Evolutionary conservation across 345 rosid species (phyloP).

Genomic region (Geranium rotundifolium): DNA sequence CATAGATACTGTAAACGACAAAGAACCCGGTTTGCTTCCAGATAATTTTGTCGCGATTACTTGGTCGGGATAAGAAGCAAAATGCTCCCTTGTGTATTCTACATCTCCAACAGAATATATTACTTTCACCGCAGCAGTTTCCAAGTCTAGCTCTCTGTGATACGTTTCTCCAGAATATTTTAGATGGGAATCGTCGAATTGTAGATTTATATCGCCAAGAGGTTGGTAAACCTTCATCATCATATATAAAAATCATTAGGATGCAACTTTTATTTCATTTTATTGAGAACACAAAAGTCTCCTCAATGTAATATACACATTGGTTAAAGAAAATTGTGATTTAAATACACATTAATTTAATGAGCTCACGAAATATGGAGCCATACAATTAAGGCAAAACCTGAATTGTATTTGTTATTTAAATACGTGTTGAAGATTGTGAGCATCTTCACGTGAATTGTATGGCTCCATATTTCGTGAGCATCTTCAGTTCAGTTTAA

Average conservation of each 20-base stretch:
- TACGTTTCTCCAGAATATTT: slow-evolving; percentile 53
- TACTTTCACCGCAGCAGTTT: slow-evolving; percentile 61
- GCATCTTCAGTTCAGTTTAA: too few relatives aligned
- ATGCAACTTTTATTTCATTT: not conserved
- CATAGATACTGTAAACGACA: slow-evolving; percentile 55
- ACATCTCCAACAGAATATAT: slow-evolving; percentile 53
- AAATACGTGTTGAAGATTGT: too few relatives aligned
- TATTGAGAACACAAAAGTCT: too few relatives aligned
- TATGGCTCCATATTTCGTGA: too few relatives aligned
- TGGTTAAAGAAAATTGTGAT: too few relatives aligned
- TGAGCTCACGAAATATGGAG: too few relatives aligned
- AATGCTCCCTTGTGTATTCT: slow-evolving; percentile 58
- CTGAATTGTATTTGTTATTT: too few relatives aligned
- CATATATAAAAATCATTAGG: slow-evolving; percentile 6
- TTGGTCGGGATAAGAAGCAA: slow-evolving; percentile 67
- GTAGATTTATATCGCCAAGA: slow-evolving; percentile 72
- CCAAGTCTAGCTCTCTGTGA: slow-evolving; percentile 73
- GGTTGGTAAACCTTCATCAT: slow-evolving; percentile 66
- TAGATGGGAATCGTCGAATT: slow-evolving; percentile 67
- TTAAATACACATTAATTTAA: too few relatives aligned
- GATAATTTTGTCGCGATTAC: slow-evolving; percentile 60
- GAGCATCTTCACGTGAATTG: too few relatives aligned
- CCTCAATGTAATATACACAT: too few relatives aligned
- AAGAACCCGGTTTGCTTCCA: slow-evolving; percentile 48
- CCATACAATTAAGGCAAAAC: too few relatives aligned